A percentile compares a stretch with the other conserved stretches of the same genome.
These are phyloP conservation scores for Camellia japonica DNA, from an alignment of 148 eudicot species.

Conservation along the genomic window DNA sequence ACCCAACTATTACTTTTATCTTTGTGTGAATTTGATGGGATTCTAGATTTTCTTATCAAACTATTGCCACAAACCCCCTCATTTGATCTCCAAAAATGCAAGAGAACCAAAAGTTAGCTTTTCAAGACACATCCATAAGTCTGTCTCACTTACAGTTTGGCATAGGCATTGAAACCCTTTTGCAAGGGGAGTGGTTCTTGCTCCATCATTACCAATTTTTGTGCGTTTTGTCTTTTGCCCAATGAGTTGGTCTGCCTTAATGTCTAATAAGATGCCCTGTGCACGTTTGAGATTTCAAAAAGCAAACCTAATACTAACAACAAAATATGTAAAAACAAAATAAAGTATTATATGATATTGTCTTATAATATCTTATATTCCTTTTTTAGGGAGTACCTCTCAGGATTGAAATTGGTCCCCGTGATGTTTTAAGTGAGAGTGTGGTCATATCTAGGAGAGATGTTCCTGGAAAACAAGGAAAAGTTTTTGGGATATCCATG, in stretches of 20 bases:
- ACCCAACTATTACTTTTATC: background rate
- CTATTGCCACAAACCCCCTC: background rate
- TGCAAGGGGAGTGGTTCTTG: constrained; percentile 5
- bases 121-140: background rate
- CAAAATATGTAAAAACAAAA: background rate
- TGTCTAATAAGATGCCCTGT: background rate
- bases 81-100: background rate
- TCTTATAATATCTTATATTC: constrained; percentile 3
- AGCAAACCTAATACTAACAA: background rate
- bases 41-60: background rate
- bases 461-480: constrained; percentile 95
- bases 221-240: background rate
- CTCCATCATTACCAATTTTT: background rate
- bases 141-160: background rate
- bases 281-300: constrained; percentile 10
- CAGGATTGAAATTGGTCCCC: constrained; percentile 96
- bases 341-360: background rate
- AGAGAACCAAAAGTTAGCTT: background rate
- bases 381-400: constrained; percentile 81
- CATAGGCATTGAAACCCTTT: background rate
- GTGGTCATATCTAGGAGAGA: constrained; percentile 95
- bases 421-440: constrained; percentile 80
- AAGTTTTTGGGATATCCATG: constrained; percentile 95
- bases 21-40: background rate
- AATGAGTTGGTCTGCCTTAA: background rate